Conservation (phyloP, 2,329 filamentous ascomycete genomes). For the Dryadomyces quercivorus region DNA sequence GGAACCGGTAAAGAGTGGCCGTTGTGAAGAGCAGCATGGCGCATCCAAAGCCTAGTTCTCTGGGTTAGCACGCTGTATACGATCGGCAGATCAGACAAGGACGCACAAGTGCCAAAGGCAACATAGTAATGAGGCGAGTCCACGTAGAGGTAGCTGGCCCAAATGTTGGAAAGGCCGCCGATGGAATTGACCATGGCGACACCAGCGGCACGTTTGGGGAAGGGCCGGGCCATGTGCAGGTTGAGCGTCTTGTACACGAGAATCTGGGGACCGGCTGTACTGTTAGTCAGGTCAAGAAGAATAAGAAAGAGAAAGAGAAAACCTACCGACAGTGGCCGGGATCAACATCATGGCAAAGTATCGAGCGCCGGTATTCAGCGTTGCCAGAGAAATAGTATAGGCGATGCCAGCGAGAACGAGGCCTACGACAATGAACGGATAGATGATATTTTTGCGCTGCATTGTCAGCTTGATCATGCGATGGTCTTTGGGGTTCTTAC, state of each 20-base stretch:
- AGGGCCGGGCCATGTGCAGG: slow-evolving; percentile 21
- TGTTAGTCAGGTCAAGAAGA: slow-evolving; percentile 9
- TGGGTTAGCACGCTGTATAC: neutral
- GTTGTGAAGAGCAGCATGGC: slow-evolving; percentile 9
- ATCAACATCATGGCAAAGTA: slow-evolving; percentile 30
- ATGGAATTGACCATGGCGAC: slow-evolving; percentile 26
- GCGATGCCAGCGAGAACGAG: slow-evolving; percentile 21
- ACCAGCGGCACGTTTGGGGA: slow-evolving; percentile 28
- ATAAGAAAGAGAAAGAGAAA: neutral
- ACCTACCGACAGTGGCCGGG: slow-evolving; percentile 11
- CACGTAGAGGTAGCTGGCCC: slow-evolving; percentile 21
- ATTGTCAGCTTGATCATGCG: neutral
- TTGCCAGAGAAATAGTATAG: slow-evolving; percentile 25
- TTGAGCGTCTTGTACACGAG: slow-evolving; percentile 20
- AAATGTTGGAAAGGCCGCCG: slow-evolving; percentile 21
- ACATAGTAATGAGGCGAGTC: slow-evolving; percentile 11
- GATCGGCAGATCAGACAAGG: neutral
- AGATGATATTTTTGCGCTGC: slow-evolving; percentile 20
- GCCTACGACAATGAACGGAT: slow-evolving; percentile 22
- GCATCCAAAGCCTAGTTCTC: slow-evolving; percentile 10
- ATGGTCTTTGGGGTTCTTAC: no score
- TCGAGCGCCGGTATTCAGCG: slow-evolving; percentile 23
- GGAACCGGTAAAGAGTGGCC: slow-evolving; percentile 11
- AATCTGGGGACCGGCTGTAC: slow-evolving; percentile 24
- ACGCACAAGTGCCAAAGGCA: slow-evolving; percentile 10